Evolutionary conservation across 2,329 filamentous ascomycete species (phyloP).

Genomic region (Aureobasidium sp.): DNA sequence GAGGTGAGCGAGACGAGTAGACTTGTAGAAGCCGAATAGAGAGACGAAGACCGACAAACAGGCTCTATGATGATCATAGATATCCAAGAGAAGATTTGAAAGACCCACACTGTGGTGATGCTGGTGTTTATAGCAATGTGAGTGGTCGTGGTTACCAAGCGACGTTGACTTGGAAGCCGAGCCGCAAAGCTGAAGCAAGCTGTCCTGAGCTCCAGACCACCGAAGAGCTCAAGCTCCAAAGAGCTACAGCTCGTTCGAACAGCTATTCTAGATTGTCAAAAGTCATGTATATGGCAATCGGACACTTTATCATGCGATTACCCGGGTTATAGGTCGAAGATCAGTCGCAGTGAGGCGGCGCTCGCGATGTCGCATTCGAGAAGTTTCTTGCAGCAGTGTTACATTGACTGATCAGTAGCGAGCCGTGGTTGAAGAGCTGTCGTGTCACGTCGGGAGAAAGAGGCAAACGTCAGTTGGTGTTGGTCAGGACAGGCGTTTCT

Average conservation of each 20-base stretch:
- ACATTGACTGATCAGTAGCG: background rate
- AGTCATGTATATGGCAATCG: background rate
- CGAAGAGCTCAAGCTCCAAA: slow-evolving; percentile 8
- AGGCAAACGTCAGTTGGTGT: background rate
- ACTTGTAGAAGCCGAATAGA: too few species aligned
- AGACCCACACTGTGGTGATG: background rate
- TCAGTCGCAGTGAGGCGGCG: background rate
- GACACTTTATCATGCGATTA: background rate
- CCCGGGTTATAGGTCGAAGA: background rate
- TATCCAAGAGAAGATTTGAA: too few species aligned
- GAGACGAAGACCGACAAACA: too few species aligned
- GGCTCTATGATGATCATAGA: too few species aligned
- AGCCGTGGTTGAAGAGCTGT: background rate
- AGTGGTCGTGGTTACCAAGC: background rate
- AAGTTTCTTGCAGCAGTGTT: background rate
- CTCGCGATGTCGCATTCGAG: background rate
- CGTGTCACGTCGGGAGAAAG: background rate
- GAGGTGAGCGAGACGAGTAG: background rate
- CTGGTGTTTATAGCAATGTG: background rate
- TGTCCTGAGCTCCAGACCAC: slow-evolving; percentile 10
- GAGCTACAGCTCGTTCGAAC: background rate
- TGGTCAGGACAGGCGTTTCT: slow-evolving; percentile 10
- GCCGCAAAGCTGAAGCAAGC: slow-evolving; percentile 9
- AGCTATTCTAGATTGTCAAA: background rate
- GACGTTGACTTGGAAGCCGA: background rate